Percentiles rank a stretch among this genome's conserved stretches.
phyloP scores from a whole-genome alignment of 257 asterid genomes.

The Pogostemon cablin region DNA sequence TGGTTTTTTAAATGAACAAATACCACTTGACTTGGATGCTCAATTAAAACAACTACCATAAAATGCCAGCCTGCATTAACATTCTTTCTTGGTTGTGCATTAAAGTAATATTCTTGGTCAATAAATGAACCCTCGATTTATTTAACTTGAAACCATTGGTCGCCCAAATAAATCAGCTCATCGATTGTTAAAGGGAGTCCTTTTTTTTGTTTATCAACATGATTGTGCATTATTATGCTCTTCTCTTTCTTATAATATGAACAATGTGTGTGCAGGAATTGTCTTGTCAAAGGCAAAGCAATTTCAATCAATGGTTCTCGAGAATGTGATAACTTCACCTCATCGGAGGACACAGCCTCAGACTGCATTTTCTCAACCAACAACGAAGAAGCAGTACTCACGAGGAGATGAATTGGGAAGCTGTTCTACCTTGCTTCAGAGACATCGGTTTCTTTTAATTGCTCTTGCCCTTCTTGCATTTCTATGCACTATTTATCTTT shows the following conservation, averaged over 20 bases:
- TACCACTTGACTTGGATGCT: too few relatives aligned
- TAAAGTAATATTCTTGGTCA: conserved; percentile 4
- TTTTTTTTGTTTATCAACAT: neutral
- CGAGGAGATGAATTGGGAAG: conserved; percentile 52
- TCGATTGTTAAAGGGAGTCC: neutral
- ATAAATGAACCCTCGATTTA: neutral
- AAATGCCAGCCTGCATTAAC: too few relatives aligned
- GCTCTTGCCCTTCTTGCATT: conserved; percentile 60
- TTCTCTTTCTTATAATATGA: neutral
- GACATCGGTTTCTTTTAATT: conserved; percentile 70
- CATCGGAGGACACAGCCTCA: conserved; percentile 69
- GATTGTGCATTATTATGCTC: neutral
- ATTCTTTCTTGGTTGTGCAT: neutral
- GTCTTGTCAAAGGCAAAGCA: conserved; percentile 24
- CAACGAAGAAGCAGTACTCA: conserved; percentile 42
- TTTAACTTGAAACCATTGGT: neutral
- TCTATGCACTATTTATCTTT: conserved; percentile 71
- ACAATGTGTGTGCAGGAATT: conserved; percentile 37
- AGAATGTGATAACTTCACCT: conserved; percentile 62
- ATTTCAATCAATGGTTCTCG: conserved; percentile 51
- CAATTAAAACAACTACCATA: too few relatives aligned
- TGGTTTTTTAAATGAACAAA: too few relatives aligned
- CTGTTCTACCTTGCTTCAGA: conserved; percentile 54
- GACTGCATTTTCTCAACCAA: conserved; percentile 53
- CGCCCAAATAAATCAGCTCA: neutral